Base-by-base conservation (phyloP, 176 grass and related monocot species). In the Ampelocalamus luodianensis region DNA sequence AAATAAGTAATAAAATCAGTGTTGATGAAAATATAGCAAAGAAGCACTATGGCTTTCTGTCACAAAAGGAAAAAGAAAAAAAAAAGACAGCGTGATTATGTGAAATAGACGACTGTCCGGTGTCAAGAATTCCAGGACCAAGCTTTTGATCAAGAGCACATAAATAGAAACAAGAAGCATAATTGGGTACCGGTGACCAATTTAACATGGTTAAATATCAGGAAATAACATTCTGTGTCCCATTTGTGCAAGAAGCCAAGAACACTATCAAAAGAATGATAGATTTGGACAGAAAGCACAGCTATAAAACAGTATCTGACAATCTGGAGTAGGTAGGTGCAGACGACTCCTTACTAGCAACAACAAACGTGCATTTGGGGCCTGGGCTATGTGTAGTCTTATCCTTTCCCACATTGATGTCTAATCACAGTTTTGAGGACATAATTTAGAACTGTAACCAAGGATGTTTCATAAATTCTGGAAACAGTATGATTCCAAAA, bases 351-450 rank as follows among this genome's bases (percentile, higher is more conserved):
- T 55, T 22, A 55, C 17, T 20, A 22, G 17, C 53, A 20, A 22
- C 53, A 58, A 58, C 20, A 58, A n/a, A 58, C 36, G 43, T 64
- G 65, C 44, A 51, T 18, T 40, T 26, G 51, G 83, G 39, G 20
- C 75, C 20, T 60, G n/a, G n/a, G n/a, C n/a, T n/a, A 60, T 26
- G 58, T 60, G 58, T 60, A 34, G 27, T 43, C 71, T 74, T 54
- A 74, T 74, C 72, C 48, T 75, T 75, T 22, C 15, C 7, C 14
- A 76, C 16, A 76, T 29, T 56, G 29, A 76, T 56, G 10, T 36
- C 72, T 54, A 55, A 20, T 11, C 11, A 76, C 22, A 76, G 72
- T 36, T 55, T 22, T 5, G 7, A 32, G 4, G 45, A 32, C n/a
- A 55, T 12, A 29, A 12, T 55, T 37, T 20, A 14, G 15, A 56